These are phyloP conservation scores for Lipomyces kockii DNA, from an alignment of 805 yeast genomes.

Conservation along the genomic window DNA sequence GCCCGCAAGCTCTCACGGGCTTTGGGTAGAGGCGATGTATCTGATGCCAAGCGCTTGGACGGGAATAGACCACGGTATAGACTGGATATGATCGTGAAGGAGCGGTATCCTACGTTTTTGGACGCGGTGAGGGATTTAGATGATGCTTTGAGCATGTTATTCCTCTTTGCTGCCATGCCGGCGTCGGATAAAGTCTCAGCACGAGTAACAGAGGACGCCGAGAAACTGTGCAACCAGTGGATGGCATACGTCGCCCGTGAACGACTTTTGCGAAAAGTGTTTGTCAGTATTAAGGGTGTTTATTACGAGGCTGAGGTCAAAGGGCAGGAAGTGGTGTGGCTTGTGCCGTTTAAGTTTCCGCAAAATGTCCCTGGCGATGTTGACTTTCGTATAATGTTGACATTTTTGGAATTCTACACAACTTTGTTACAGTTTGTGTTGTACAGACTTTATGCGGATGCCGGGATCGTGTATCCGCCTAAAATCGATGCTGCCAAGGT, in stretches of 20 bases:
- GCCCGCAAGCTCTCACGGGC: constrained; percentile 88
- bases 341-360: constrained; percentile 96
- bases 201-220: constrained; percentile 85
- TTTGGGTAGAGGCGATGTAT: constrained; percentile 87
- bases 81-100: constrained; percentile 88
- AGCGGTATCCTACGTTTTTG: constrained; percentile 90
- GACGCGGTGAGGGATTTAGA: constrained; percentile 93
- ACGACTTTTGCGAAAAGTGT: constrained; percentile 79
- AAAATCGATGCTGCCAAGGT: constrained; percentile 70
- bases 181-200: constrained; percentile 83
- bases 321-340: constrained; percentile 95
- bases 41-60: constrained; percentile 85
- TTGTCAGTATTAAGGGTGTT: constrained; percentile 96
- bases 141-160: constrained; percentile 94
- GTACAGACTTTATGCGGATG: constrained; percentile 82
- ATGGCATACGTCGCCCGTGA: constrained; percentile 89
- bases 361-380: constrained; percentile 92
- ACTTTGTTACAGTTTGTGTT: constrained; percentile 87
- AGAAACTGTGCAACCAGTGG: constrained; percentile 89
- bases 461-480: constrained; percentile 90
- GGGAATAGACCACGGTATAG: constrained; percentile 80
- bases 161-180: constrained; percentile 91
- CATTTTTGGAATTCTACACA: constrained; percentile 93
- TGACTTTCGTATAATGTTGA: constrained; percentile 95
- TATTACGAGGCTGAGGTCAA: constrained; percentile 87